Conservation (phyloP, 208 protist species). For the Leishmania arabica region DNA sequence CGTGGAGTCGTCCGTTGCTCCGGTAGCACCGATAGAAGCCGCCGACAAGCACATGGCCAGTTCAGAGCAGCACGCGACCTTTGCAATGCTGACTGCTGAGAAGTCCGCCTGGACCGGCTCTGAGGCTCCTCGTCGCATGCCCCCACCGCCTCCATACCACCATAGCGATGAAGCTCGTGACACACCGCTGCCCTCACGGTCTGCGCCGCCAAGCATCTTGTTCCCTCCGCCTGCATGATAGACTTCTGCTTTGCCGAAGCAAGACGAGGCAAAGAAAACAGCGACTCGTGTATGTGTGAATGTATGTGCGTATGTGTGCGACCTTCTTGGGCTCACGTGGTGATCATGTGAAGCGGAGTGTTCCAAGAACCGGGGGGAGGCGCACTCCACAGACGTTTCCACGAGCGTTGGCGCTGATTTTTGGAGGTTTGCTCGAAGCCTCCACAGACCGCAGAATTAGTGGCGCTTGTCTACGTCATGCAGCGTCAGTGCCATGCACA, state of each 20-base stretch:
- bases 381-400: background rate
- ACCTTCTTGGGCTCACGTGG: background rate
- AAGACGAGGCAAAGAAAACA: slow-evolving; percentile 7
- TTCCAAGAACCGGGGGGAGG: too few species aligned
- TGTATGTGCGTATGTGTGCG: background rate
- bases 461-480: background rate
- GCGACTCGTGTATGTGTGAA: background rate
- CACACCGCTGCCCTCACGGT: slow-evolving; percentile 23
- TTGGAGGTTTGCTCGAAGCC: background rate
- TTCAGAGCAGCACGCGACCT: slow-evolving; percentile 7
- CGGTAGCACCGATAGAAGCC: background rate
- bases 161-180: background rate
- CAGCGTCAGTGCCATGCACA: background rate
- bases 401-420: background rate
- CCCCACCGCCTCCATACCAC: slow-evolving; percentile 23
- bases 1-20: background rate
- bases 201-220: slow-evolving; percentile 34
- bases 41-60: background rate
- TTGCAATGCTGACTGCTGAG: slow-evolving; percentile 15
- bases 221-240: slow-evolving; percentile 31
- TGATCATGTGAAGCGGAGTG: background rate
- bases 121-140: slow-evolving; percentile 21
- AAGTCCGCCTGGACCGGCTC: background rate
- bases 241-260: background rate
- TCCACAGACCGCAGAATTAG: background rate